Conservation (phyloP, 208 protist species). For the Trypanosomatidae sp. region DNA sequence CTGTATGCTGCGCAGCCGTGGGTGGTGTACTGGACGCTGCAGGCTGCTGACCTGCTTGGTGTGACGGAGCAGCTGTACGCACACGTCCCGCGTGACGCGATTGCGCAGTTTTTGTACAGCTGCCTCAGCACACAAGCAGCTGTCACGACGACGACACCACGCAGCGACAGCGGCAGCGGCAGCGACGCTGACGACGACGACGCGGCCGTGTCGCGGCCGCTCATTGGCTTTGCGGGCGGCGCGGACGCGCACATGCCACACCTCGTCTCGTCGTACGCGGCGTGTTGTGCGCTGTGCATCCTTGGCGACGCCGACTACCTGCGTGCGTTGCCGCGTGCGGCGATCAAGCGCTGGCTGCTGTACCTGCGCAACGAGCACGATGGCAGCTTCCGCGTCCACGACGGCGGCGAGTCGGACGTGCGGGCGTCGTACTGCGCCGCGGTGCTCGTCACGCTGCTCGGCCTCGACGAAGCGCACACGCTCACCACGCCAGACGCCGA, state of each 20-base stretch:
- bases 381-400: slow-evolving; percentile 76
- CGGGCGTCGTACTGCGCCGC: slow-evolving; percentile 81
- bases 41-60: slow-evolving; percentile 65
- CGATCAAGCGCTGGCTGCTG: slow-evolving; percentile 79
- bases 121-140: slow-evolving; percentile 18
- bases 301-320: slow-evolving; percentile 17
- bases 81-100: slow-evolving; percentile 12
- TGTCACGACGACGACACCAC: not conserved
- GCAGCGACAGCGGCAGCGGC: not conserved
- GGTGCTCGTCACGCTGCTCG: slow-evolving; percentile 48
- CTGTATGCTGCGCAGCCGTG: slow-evolving; percentile 57
- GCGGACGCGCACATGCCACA: slow-evolving; percentile 55
- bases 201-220: slow-evolving; percentile 1
- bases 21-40: slow-evolving; percentile 68
- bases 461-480: slow-evolving; percentile 30
- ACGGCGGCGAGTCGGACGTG: slow-evolving; percentile 76
- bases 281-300: slow-evolving; percentile 59
- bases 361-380: slow-evolving; percentile 38
- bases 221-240: slow-evolving; percentile 76
- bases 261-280: slow-evolving; percentile 74
- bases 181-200: not conserved
- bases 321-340: slow-evolving; percentile 34
- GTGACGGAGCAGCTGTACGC: slow-evolving; percentile 24
- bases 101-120: slow-evolving; percentile 30
- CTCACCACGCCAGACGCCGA: slow-evolving; percentile 1